These are phyloP conservation scores for Ilyonectria sp. DNA, from an alignment of 2,329 filamentous ascomycete genomes.

Conservation along the genomic window DNA sequence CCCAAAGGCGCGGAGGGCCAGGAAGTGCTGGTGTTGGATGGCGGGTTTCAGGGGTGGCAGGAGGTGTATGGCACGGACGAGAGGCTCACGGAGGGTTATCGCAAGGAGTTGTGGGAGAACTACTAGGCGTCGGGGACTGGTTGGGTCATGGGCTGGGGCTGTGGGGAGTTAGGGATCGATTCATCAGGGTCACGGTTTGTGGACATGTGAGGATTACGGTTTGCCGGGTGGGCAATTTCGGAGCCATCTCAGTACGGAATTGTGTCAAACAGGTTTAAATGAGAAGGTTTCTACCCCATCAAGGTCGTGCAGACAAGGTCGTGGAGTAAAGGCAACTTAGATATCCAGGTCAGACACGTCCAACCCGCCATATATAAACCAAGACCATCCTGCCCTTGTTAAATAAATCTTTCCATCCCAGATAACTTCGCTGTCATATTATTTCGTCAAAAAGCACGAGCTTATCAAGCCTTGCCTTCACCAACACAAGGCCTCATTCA, in stretches of 20 bases:
- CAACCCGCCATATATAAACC: neutral
- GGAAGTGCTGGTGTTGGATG: slow-evolving; percentile 84
- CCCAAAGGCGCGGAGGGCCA: slow-evolving; percentile 64
- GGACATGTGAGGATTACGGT: neutral
- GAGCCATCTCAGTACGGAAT: neutral
- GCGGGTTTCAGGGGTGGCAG: slow-evolving; percentile 92
- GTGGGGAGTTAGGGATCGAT: neutral
- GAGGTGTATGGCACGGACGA: slow-evolving; percentile 84
- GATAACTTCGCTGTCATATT: neutral
- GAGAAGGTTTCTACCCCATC: neutral
- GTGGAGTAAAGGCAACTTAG: neutral
- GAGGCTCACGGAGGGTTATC: slow-evolving; percentile 86
- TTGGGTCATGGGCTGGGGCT: neutral
- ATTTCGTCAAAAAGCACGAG: neutral
- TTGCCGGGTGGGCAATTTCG: neutral
- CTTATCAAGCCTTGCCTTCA: neutral
- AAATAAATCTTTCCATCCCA: neutral
- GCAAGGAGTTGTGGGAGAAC: slow-evolving; percentile 86
- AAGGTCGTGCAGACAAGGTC: neutral
- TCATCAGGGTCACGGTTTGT: neutral
- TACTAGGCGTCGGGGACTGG: slow-evolving; percentile 50
- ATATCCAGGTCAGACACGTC: neutral
- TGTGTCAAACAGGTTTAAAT: neutral
- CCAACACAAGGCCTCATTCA: neutral
- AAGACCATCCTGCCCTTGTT: neutral